These are phyloP conservation scores for Tetrapisispora pingtungensis DNA, from an alignment of 805 yeast genomes.

Conservation along the genomic window DNA sequence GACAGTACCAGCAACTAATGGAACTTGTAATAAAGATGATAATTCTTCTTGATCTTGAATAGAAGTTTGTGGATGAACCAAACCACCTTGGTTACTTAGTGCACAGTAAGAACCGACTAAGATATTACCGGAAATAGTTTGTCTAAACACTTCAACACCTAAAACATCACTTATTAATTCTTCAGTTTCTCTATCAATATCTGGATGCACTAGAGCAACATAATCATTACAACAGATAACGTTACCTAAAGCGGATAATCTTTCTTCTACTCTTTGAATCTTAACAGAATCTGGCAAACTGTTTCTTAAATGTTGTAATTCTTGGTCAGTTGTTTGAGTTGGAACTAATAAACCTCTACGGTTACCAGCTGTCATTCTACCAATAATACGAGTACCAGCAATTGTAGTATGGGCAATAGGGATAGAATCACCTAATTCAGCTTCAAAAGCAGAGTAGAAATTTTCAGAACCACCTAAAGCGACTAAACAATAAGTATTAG, in stretches of 20 bases:
- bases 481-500: constrained; percentile 92
- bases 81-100: constrained; percentile 92
- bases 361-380: constrained; percentile 97
- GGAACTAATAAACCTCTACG: constrained; percentile 96
- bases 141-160: constrained; percentile 98
- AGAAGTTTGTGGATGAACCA: constrained; percentile 95
- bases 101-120: constrained; percentile 95
- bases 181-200: constrained; percentile 97
- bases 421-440: constrained; percentile 90
- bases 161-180: constrained; percentile 95
- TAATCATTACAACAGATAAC: constrained; percentile 98
- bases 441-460: constrained; percentile 90
- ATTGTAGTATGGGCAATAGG: constrained; percentile 97
- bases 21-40: constrained; percentile 89
- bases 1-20: constrained; percentile 96
- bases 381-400: constrained; percentile 96
- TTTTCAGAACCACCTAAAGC: constrained; percentile 93
- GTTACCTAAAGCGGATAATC: constrained; percentile 92
- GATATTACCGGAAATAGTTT: constrained; percentile 96
- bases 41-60: constrained; percentile 97
- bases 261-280: constrained; percentile 96
- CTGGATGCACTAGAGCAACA: constrained; percentile 98
- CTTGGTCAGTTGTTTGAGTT: constrained; percentile 96
- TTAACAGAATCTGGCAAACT: constrained; percentile 90
- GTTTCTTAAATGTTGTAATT: constrained; percentile 93